A percentile compares a stretch with the other conserved stretches of the same genome.
phyloP scores from a whole-genome alignment of 805 yeast species.

The Candida ascalaphidarum region DNA sequence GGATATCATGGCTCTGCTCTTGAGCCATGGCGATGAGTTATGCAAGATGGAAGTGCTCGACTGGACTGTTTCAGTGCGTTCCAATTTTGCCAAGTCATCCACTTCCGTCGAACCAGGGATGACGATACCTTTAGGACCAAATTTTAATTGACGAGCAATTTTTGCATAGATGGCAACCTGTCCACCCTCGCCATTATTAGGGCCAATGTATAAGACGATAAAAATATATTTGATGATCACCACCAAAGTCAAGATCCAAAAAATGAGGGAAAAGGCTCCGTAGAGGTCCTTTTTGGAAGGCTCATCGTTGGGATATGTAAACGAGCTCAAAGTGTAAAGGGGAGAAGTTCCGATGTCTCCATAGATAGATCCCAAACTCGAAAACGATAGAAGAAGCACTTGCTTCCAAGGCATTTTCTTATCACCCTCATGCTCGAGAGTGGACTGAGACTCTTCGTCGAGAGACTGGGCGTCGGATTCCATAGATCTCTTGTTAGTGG shows the following conservation, averaged over 20 bases:
- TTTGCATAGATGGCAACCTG: constrained; percentile 57
- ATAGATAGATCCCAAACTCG: constrained; percentile 54
- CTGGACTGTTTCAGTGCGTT: constrained; percentile 30
- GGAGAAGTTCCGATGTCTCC: constrained; percentile 63
- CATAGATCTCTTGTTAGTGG: too few relatives aligned
- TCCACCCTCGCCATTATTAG: constrained; percentile 57
- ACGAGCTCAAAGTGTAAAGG: constrained; percentile 36
- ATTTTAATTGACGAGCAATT: constrained; percentile 38
- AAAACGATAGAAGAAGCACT: constrained; percentile 22
- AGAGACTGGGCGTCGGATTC: too few relatives aligned
- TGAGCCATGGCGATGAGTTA: too few relatives aligned
- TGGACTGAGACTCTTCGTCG: too few relatives aligned
- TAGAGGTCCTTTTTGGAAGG: constrained; percentile 33
- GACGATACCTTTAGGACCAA: constrained; percentile 38
- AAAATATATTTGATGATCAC: constrained; percentile 45
- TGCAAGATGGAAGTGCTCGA: constrained; percentile 8
- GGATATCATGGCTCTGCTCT: too few relatives aligned
- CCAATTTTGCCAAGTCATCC: constrained; percentile 17
- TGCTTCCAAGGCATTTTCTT: constrained; percentile 12
- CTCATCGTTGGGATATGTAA: constrained; percentile 14
- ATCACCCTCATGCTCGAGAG: neutral
- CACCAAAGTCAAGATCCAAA: constrained; percentile 46
- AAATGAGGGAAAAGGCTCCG: constrained; percentile 46
- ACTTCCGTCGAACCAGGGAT: constrained; percentile 31
- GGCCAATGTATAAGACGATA: constrained; percentile 42